phyloP scores from a whole-genome alignment of 192 early-diverging fungal genomes.

The Coemansia asiatica region DNA sequence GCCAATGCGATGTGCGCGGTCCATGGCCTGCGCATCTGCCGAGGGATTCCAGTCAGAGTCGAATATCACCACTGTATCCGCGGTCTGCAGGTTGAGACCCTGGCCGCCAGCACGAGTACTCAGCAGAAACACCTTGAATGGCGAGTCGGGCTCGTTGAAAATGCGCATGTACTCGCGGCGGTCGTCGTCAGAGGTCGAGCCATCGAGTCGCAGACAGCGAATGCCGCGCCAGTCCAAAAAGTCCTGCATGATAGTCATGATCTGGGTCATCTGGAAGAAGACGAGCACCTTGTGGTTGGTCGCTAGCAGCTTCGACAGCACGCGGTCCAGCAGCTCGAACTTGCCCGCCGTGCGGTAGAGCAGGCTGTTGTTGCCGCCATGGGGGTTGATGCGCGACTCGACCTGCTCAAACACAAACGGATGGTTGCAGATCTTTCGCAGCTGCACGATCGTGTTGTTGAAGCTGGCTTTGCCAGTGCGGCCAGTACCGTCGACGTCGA shows the following conservation, averaged over 20 bases:
- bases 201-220: conserved; percentile 84
- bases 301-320: conserved; percentile 84
- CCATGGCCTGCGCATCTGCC: conserved; percentile 97
- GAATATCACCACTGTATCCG: conserved; percentile 98
- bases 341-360: conserved; percentile 89
- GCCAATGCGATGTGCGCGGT: conserved; percentile 99
- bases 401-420: conserved; percentile 97
- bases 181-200: conserved; percentile 87
- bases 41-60: conserved; percentile 99
- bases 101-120: conserved; percentile 96
- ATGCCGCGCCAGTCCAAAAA: conserved; percentile 76
- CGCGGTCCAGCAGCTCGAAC: conserved; percentile 94
- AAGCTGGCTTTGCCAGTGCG: conserved; percentile 59
- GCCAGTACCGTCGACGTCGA: conserved; percentile 22
- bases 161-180: conserved; percentile 72
- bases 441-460: conserved; percentile 98
- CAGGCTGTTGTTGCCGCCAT: conserved; percentile 66
- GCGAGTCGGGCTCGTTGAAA: conserved; percentile 82
- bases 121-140: conserved; percentile 85
- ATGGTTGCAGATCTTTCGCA: conserved; percentile 98
- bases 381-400: conserved; percentile 78
- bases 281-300: conserved; percentile 79
- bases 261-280: conserved; percentile 83
- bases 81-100: conserved; percentile 93
- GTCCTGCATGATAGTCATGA: conserved; percentile 98